phyloP scores from a whole-genome alignment of 257 asterid species.

The Fraxinus cuspidata region DNA sequence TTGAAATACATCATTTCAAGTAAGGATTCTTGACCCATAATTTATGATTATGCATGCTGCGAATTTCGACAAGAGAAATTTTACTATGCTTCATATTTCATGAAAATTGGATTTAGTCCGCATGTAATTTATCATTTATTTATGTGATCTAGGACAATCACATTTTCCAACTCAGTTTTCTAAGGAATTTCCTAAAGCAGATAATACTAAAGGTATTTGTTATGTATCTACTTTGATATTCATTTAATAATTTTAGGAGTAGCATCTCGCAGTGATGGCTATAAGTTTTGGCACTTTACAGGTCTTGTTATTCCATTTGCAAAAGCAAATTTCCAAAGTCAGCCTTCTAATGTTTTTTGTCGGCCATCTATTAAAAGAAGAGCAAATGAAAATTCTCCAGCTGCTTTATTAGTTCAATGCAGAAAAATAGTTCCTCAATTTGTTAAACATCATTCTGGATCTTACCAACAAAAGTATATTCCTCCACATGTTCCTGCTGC shows the following conservation, averaged over 20 bases:
- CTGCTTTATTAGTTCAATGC: constrained; percentile 35
- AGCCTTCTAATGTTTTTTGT: constrained; percentile 29
- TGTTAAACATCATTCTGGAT: constrained; percentile 16
- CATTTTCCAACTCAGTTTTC: constrained; percentile 11
- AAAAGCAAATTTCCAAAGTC: constrained; percentile 35
- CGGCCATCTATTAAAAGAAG: constrained; percentile 56
- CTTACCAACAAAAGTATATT: constrained; percentile 24
- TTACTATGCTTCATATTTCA: background rate
- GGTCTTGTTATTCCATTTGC: constrained; percentile 42
- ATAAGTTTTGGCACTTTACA: constrained; percentile 31
- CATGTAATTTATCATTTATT: background rate
- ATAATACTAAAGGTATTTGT: constrained; percentile 29
- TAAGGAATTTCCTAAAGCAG: constrained; percentile 22
- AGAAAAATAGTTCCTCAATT: constrained; percentile 43
- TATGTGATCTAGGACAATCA: constrained; percentile 13
- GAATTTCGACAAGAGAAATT: background rate
- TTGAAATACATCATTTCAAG: no score
- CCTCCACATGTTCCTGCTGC: constrained; percentile 39
- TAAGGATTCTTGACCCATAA: no score
- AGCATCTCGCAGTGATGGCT: constrained; percentile 23
- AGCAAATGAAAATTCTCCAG: constrained; percentile 40
- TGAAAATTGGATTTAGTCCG: background rate
- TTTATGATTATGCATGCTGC: no score
- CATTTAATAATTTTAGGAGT: constrained; percentile 9
- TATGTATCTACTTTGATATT: constrained; percentile 1